Evolutionary conservation across 2,329 filamentous ascomycete genomes (phyloP).

Genomic region (Fusarium musae): DNA sequence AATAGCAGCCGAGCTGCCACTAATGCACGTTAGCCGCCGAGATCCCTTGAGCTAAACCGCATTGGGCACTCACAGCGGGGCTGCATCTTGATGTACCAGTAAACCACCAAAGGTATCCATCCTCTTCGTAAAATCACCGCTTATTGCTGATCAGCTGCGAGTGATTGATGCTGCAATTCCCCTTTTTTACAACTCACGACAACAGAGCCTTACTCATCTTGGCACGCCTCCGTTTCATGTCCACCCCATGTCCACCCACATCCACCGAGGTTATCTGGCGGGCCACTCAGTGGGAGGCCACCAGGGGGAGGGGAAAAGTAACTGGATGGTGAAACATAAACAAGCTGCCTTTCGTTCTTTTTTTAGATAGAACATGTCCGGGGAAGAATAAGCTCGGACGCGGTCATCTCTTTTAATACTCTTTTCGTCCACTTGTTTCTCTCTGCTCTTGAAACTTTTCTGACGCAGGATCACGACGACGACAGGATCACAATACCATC

Average conservation of each 20-base stretch:
- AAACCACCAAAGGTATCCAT: not conserved
- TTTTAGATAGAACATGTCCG: conserved; percentile 27
- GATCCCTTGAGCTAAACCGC: not conserved
- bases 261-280: conserved; percentile 13
- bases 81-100: not conserved
- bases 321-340: conserved; percentile 30
- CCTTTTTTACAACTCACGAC: not conserved
- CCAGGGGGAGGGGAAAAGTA: not conserved
- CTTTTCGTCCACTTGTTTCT: not conserved
- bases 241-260: not conserved
- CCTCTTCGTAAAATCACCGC: conserved; percentile 6
- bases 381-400: conserved; percentile 26
- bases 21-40: conserved; percentile 45
- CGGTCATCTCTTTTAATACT: conserved; percentile 25
- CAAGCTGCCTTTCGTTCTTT: conserved; percentile 20
- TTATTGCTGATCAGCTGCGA: conserved; percentile 2
- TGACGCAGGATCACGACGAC: conserved; percentile 3
- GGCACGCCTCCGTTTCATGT: conserved; percentile 28
- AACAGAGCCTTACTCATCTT: conserved; percentile 7
- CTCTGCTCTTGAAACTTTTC: conserved; percentile 13
- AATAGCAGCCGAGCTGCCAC: conserved; percentile 34
- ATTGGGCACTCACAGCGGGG: not conserved
- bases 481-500: conserved; percentile 7
- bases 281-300: conserved; percentile 19
- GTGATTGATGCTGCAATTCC: not conserved